Percentiles rank a stretch among this genome's conserved stretches.
Evolutionary conservation across 2,329 filamentous ascomycete species (phyloP).

Genomic region (Moelleriella libera): DNA sequence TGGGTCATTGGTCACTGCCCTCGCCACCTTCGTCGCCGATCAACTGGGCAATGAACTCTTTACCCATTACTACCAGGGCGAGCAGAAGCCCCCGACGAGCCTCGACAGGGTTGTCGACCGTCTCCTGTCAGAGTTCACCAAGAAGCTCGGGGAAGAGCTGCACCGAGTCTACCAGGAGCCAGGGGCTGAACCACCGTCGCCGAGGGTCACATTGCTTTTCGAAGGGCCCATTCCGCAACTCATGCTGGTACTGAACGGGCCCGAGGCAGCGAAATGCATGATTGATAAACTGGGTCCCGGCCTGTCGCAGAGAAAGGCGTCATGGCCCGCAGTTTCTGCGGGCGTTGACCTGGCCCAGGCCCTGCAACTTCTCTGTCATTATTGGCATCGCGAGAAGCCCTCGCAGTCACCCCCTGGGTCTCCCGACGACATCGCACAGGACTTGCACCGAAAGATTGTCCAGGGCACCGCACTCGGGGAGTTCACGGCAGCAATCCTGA

Average conservation of each 20-base stretch:
- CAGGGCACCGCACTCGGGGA: conserved; percentile 14
- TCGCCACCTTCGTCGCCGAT: conserved; percentile 19
- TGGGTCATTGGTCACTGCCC: conserved; percentile 19
- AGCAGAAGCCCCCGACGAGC: conserved; percentile 17
- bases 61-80: conserved; percentile 21
- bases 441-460: conserved; percentile 14
- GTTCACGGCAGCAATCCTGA: conserved; percentile 15
- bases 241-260: conserved; percentile 21
- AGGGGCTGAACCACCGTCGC: conserved; percentile 12
- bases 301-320: conserved; percentile 15
- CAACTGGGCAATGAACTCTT: conserved; percentile 20
- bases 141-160: conserved; percentile 20
- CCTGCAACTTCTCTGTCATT: conserved; percentile 20
- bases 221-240: conserved; percentile 22
- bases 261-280: conserved; percentile 18
- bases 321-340: conserved; percentile 17
- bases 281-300: conserved; percentile 20
- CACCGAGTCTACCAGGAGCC: conserved; percentile 17
- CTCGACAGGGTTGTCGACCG: conserved; percentile 21
- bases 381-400: conserved; percentile 20
- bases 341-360: conserved; percentile 20
- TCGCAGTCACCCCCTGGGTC: conserved; percentile 17
- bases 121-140: conserved; percentile 17
- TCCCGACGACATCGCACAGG: conserved; percentile 19
- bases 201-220: conserved; percentile 17